Conservation (phyloP, 768 basidiomycete genomes). For the Exsudoporus frostii region DNA sequence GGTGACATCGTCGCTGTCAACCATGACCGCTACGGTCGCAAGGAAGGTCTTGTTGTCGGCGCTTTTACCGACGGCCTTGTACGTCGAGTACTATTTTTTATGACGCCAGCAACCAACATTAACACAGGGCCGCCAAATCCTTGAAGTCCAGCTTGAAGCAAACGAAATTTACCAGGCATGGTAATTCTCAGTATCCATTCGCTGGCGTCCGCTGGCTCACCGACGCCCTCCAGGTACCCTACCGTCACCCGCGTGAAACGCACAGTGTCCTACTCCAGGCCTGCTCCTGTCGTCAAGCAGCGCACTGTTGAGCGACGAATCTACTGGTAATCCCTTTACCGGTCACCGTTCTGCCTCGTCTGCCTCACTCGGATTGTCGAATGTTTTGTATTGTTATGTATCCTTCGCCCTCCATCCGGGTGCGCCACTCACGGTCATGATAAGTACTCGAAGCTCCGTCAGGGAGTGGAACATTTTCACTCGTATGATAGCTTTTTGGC, state of each 20-base stretch:
- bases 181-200: constrained; percentile 31
- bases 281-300: constrained; percentile 39
- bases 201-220: constrained; percentile 1
- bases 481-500: constrained; percentile 16
- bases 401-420: constrained; percentile 5
- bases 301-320: constrained; percentile 71
- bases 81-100: constrained; percentile 27
- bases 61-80: constrained; percentile 70
- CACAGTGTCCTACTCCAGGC: constrained; percentile 59
- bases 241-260: constrained; percentile 74
- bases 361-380: constrained; percentile 17
- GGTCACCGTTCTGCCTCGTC: neutral
- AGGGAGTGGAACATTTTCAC: constrained; percentile 35
- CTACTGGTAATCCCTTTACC: constrained; percentile 54
- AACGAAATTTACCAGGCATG: constrained; percentile 67
- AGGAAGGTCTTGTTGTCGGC: constrained; percentile 79
- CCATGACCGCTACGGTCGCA: constrained; percentile 57
- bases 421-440: constrained; percentile 35
- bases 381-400: constrained; percentile 35
- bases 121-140: constrained; percentile 70
- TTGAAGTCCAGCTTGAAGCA: constrained; percentile 78
- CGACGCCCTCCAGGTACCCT: constrained; percentile 55
- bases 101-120: neutral
- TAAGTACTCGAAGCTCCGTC: constrained; percentile 52
- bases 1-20: constrained; percentile 81